These are phyloP conservation scores for Chlamydomonas applanata DNA, from an alignment of 139 green algal species.

Conservation along the genomic window DNA sequence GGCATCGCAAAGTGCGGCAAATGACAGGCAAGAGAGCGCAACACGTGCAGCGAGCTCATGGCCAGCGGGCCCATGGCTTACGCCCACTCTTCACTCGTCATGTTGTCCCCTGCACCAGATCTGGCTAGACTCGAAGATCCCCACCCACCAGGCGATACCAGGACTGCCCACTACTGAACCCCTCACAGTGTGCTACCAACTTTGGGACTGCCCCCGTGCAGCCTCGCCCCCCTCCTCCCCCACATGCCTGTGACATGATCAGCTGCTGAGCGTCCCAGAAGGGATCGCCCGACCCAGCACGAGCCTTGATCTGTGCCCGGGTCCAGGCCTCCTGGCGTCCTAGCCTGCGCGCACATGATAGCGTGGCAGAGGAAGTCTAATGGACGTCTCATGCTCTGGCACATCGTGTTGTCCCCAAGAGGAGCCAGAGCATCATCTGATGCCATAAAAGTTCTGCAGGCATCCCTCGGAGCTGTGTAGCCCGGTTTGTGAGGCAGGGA, in stretches of 20 bases:
- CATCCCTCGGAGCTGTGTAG: no score
- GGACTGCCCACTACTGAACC: neutral
- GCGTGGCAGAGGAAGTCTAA: neutral
- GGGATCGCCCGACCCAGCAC: neutral
- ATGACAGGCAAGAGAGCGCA: no score
- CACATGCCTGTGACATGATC: constrained; percentile 10
- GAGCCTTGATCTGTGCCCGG: neutral
- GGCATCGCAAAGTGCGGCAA: no score
- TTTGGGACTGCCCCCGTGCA: neutral
- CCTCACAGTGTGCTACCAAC: neutral
- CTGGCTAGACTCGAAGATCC: no score
- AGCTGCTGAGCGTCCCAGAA: constrained; percentile 8
- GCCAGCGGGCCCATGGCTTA: no score
- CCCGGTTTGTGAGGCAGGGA: neutral
- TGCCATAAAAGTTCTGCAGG: neutral
- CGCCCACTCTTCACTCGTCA: no score
- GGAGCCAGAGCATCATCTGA: neutral
- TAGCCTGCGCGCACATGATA: neutral
- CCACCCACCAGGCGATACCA: no score
- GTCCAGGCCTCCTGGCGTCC: neutral
- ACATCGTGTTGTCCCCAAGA: neutral
- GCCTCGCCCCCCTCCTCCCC: neutral
- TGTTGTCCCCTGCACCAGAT: no score
- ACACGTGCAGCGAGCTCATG: no score
- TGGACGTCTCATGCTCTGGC: neutral